Evolutionary conservation across 164 flowering plant species (phyloP).

Genomic region (Warburgia ugandensis): DNA sequence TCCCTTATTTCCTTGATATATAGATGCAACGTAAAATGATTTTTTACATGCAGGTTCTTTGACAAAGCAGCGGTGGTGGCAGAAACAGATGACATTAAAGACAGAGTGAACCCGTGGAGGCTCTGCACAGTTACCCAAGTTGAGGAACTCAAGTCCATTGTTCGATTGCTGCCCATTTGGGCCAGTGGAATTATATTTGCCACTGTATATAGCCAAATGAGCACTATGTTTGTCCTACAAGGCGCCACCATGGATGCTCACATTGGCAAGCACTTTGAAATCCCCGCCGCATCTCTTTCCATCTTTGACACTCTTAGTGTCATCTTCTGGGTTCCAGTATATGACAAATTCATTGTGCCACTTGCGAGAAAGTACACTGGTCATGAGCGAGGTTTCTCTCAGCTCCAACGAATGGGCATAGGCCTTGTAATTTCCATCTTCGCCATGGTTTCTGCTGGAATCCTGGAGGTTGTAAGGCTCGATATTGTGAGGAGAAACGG

Average conservation of each 20-base stretch:
- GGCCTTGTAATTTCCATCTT: constrained; percentile 31
- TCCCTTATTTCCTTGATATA: not conserved
- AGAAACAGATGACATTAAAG: constrained; percentile 18
- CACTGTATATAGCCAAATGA: constrained; percentile 36
- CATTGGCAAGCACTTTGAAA: constrained; percentile 25
- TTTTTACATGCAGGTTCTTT: constrained; percentile 23
- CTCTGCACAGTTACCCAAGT: constrained; percentile 41
- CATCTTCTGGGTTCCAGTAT: constrained; percentile 32
- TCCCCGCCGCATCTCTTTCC: constrained; percentile 41
- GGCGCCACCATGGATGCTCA: constrained; percentile 36
- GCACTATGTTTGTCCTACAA: constrained; percentile 36
- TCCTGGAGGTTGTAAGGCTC: constrained; percentile 26
- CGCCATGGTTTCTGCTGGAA: constrained; percentile 30
- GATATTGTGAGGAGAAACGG: constrained; percentile 18
- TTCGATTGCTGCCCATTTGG: constrained; percentile 38
- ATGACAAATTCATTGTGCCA: constrained; percentile 22
- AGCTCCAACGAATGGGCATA: constrained; percentile 38
- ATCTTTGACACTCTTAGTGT: constrained; percentile 34
- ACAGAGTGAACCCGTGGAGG: constrained; percentile 23
- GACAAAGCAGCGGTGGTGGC: constrained; percentile 39
- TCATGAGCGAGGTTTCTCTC: constrained; percentile 26
- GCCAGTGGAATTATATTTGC: constrained; percentile 33
- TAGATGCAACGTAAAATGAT: not conserved
- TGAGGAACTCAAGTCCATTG: constrained; percentile 30
- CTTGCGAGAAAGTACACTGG: constrained; percentile 21